Base-by-base conservation (phyloP, 1,284 basidiomycete genomes). In the Puccinia hordei region DNA sequence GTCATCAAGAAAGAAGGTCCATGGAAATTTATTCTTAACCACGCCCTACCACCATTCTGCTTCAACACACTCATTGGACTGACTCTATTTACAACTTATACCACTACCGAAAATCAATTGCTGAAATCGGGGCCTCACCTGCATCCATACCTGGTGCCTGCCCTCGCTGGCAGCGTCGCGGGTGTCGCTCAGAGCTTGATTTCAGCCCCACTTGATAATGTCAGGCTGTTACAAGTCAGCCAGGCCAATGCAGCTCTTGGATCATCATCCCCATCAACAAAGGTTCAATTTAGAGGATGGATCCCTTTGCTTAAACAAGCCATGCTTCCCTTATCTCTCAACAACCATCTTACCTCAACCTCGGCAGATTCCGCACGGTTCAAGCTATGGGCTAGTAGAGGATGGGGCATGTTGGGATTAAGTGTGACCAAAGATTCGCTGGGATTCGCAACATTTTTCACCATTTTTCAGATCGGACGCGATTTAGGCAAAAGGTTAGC, bases 1-100 rank as follows among this genome's bases (percentile, higher is more conserved):
- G 46, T 76, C 2, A 49, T 76, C 44, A 76, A 66, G 44, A 76
- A 30, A 12, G 57, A 76, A 63, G 55, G 57, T 27, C 41, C 46
- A 17, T 49, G 33, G 41, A 76, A 51, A 51, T 65, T 76, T n/a
- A 63, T 76, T 38, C 49, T 76, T 15, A 76, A 76, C 30, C 63
- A 76, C 59, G 33, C 61, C 49, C 22, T 76, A 49, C 74, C 74
- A 24, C 74, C 74, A 33, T 76, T 76, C 59, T 59, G 33, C 61
- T 65, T 76, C 46, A 76, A 76, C 44, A 65, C 74, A 4, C 19
- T 66, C n/a, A 76, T 76, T 17, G 74, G 74, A n/a, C 46, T 76
- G 41, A 76, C 74, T 30, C 59, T 76, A 19, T 76, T 76, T 35
- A 51, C 57, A 33, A 76, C 74, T 13, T 76, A 63, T 19, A 76